These are phyloP conservation scores for Mycena olivaceomarginata DNA, from an alignment of 768 basidiomycete genomes.

Conservation along the genomic window DNA sequence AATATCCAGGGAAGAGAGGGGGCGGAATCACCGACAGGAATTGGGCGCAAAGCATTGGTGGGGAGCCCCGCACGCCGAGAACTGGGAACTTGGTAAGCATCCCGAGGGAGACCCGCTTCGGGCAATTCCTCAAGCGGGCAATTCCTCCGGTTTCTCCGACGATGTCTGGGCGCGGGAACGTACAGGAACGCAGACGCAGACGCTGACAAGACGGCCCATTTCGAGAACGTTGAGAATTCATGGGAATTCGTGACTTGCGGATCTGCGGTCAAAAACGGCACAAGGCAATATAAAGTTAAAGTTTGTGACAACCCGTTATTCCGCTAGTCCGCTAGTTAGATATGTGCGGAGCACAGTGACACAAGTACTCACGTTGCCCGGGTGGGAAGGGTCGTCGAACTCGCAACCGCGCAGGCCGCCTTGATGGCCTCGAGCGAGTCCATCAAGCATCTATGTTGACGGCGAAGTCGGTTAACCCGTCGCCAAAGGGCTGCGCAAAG, in stretches of 20 bases:
- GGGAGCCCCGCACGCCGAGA: background rate
- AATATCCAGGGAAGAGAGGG: background rate
- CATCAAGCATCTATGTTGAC: slow-evolving; percentile 14
- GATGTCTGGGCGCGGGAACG: background rate
- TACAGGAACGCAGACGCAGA: slow-evolving; percentile 20
- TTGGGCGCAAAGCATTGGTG: slow-evolving; percentile 6
- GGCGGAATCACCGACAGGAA: background rate
- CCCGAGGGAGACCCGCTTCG: too few species aligned
- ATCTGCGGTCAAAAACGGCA: background rate
- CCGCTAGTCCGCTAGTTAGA: background rate
- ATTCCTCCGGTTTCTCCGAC: slow-evolving; percentile 13
- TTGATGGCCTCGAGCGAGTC: too few species aligned
- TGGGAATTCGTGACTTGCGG: background rate
- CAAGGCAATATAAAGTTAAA: slow-evolving; percentile 25
- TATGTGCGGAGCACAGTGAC: background rate
- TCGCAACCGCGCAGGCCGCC: background rate
- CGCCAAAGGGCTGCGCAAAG: slow-evolving; percentile 10
- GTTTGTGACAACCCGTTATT: background rate
- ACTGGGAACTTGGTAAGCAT: slow-evolving; percentile 2
- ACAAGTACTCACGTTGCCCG: slow-evolving; percentile 18
- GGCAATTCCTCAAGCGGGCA: too few species aligned
- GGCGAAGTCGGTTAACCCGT: background rate
- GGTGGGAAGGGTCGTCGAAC: slow-evolving; percentile 17
- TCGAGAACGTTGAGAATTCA: background rate
- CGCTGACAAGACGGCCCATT: slow-evolving; percentile 21